These are phyloP conservation scores for barrel medic (Medicago truncatula) DNA, from an alignment of 306 rosid genomes.

Conservation along the genomic window MtrunA17r5.0-ANR NC_053045.1:44735501-44736000, in stretches of 20 bases:
- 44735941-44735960: neutral
- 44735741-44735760: neutral
- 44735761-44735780: neutral
- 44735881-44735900: neutral
- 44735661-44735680: neutral
- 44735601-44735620: neutral
- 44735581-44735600: neutral
- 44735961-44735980: conserved; percentile 8
- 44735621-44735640: neutral
- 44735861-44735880: conserved; percentile 30
- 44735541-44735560: neutral
- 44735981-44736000: conserved; percentile 16
- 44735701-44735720: neutral
- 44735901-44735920: neutral
- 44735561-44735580: neutral
- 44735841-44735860: neutral
- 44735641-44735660: neutral
- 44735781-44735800: conserved; percentile 5
- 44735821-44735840: conserved; percentile 21
- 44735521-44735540: neutral
- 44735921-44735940: neutral
- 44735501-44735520: neutral
- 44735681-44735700: neutral
- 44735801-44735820: conserved; percentile 12
- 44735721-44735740: conserved; percentile 1